Conservation (phyloP, 2,329 filamentous ascomycete species). For the Penicillium palitans region DNA sequence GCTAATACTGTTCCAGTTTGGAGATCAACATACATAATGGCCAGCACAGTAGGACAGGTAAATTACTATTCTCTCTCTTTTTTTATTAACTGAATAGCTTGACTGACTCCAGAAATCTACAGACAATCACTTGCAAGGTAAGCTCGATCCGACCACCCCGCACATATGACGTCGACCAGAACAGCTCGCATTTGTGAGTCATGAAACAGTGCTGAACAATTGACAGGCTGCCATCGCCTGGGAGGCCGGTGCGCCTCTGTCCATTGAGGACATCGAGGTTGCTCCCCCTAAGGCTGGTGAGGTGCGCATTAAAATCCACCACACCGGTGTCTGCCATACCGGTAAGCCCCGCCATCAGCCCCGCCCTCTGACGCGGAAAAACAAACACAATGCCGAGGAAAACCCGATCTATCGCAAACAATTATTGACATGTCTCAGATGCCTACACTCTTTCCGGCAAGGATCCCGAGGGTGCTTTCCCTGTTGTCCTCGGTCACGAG, state of each 20-base stretch:
- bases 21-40: constrained; percentile 43
- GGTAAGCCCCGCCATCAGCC: constrained; percentile 54
- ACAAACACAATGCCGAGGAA: not conserved
- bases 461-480: constrained; percentile 93
- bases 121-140: constrained; percentile 92
- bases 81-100: not conserved
- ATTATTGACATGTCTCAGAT: constrained; percentile 53
- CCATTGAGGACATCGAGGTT: constrained; percentile 90
- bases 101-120: constrained; percentile 12
- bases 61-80: constrained; percentile 10
- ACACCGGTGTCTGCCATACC: constrained; percentile 98
- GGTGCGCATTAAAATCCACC: constrained; percentile 94
- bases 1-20: not conserved
- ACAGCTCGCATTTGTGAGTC: constrained; percentile 18
- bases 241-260: constrained; percentile 89
- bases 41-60: constrained; percentile 59
- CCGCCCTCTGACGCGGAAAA: constrained; percentile 6
- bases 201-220: not conserved
- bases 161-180: constrained; percentile 18
- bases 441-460: constrained; percentile 95
- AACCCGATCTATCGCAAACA: not conserved
- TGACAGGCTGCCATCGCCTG: constrained; percentile 85
- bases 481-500: constrained; percentile 85
- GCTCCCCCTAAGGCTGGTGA: constrained; percentile 85
- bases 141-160: constrained; percentile 15